These are phyloP conservation scores for Calycina marina DNA, from an alignment of 2,329 filamentous ascomycete genomes.

Conservation along the genomic window DNA sequence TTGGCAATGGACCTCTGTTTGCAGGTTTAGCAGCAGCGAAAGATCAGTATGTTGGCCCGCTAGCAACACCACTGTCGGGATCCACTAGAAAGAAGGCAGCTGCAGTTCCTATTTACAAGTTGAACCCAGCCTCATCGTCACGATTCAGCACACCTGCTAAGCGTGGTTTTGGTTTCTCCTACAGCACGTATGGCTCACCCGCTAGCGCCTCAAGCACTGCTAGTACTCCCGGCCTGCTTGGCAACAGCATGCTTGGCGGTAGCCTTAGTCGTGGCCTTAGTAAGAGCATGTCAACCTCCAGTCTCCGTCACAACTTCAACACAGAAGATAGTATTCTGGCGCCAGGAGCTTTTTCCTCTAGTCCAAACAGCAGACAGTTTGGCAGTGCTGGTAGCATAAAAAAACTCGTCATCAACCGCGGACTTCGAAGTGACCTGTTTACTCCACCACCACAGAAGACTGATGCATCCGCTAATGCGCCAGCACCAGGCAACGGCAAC, in stretches of 20 bases:
- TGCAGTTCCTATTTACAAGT: conserved; percentile 73
- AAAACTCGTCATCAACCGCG: conserved; percentile 83
- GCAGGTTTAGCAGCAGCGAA: conserved; percentile 50
- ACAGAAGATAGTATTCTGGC: conserved; percentile 75
- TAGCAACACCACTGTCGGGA: conserved; percentile 77
- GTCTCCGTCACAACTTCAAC: conserved; percentile 66
- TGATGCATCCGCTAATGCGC: too few species aligned
- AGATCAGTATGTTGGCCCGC: conserved; percentile 63
- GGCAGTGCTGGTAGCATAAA: conserved; percentile 63
- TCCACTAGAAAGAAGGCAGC: conserved; percentile 59
- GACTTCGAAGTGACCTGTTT: conserved; percentile 61
- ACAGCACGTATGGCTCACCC: conserved; percentile 81
- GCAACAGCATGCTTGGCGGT: conserved; percentile 51
- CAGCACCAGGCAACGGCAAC: conserved; percentile 30
- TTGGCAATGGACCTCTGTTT: conserved; percentile 79
- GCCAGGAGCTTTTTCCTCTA: conserved; percentile 70
- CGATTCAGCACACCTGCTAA: conserved; percentile 75
- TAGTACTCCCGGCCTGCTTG: conserved; percentile 50
- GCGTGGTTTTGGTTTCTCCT: conserved; percentile 80
- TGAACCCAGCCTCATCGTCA: conserved; percentile 67
- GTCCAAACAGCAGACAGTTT: conserved; percentile 46
- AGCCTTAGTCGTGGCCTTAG: conserved; percentile 48
- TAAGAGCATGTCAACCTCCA: conserved; percentile 84
- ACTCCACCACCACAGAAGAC: conserved; percentile 32
- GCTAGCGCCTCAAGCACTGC: conserved; percentile 53